Conservation (phyloP, 441 rosid genomes). For the Raphanus hybrid region DNA sequence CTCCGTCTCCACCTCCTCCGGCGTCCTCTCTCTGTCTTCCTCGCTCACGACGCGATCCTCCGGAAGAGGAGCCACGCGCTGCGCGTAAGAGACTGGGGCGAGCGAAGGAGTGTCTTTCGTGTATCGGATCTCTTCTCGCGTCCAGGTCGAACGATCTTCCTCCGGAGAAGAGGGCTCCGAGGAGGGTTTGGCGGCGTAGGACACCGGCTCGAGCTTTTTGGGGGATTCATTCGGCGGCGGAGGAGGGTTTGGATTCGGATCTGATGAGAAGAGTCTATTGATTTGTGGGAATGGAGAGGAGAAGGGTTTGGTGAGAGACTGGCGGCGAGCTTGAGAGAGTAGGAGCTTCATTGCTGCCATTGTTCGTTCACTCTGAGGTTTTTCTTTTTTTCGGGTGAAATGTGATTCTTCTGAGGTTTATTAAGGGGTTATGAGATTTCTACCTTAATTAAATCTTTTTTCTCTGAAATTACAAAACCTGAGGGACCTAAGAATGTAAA, state of each 20-base stretch:
- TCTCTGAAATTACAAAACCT: neutral
- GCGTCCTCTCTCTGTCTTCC: conserved; percentile 30
- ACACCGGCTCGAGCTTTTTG: conserved; percentile 56
- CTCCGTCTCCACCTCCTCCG: conserved; percentile 53
- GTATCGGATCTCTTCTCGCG: conserved; percentile 80
- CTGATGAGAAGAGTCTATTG: conserved; percentile 49
- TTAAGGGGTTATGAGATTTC: neutral
- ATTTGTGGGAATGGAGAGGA: conserved; percentile 40
- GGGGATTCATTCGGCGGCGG: conserved; percentile 24
- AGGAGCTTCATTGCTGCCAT: conserved; percentile 62
- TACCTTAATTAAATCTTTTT: neutral
- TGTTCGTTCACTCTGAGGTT: neutral
- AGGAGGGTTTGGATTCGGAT: conserved; percentile 28
- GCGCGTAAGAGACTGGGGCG: conserved; percentile 72
- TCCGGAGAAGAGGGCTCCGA: conserved; percentile 22
- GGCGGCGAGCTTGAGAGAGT: conserved; percentile 62
- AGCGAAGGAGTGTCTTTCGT: conserved; percentile 62
- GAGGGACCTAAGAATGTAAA: conserved; percentile 23
- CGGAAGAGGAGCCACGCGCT: conserved; percentile 86
- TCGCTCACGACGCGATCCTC: conserved; percentile 53
- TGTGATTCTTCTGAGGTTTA: conserved; percentile 36
- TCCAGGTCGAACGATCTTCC: conserved; percentile 49
- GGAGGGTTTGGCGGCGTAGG: conserved; percentile 61
- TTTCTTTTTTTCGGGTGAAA: conserved; percentile 5
- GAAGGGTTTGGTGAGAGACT: conserved; percentile 42